Evolutionary conservation across 2,329 filamentous ascomycete species (phyloP), one percentile per base, ranked within the genome.

Genomic region (Diplodia scrobiculata): DNA sequence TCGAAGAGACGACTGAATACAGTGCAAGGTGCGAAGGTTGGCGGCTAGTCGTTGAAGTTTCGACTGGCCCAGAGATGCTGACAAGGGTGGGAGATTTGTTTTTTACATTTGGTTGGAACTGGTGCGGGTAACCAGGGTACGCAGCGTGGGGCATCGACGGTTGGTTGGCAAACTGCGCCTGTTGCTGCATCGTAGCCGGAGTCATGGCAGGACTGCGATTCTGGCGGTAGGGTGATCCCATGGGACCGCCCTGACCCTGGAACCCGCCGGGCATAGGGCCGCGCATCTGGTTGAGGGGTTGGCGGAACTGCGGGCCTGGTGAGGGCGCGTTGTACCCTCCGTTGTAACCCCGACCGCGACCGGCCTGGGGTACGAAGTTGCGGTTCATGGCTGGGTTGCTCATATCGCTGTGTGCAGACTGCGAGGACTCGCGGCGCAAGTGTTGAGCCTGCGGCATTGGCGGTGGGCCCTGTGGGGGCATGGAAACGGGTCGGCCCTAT

Each of bases 401-500:
- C 78, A 89, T 85, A 69, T 93, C 90, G 75, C 86, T 87, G 77
- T 94, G 90, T 69, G 87, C 84, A 25, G 91, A 96, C 74, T 95
- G 92, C 45, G 89, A 89, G 34, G 94, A 97, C 76, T 94, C 90
- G 72, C 92, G 89, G 73, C 94, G 90, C 72, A 91, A 86, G 79
- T 98, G 93, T 70, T 85, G 86, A n/a, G 87, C 84, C 73, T 90
- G 89, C 65, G 86, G 75, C n/a, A 75, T 69, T n/a, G 73, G 69
- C 68, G 74, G 76, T 62, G 58, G 58, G 63, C 72, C 70, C 58
- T 76, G 73, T 9, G 74, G 86, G 68, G 86, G 84, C 71, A 86
- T 82, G 55, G 87, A 86, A 69, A 84, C 81, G 64, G 89, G 86
- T 81, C 89, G 87, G 80, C 89, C 85, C 79, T 92, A 87, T 74